Conservation (phyloP, 768 basidiomycete species). For the Crassisporium funariophilum region DNA sequence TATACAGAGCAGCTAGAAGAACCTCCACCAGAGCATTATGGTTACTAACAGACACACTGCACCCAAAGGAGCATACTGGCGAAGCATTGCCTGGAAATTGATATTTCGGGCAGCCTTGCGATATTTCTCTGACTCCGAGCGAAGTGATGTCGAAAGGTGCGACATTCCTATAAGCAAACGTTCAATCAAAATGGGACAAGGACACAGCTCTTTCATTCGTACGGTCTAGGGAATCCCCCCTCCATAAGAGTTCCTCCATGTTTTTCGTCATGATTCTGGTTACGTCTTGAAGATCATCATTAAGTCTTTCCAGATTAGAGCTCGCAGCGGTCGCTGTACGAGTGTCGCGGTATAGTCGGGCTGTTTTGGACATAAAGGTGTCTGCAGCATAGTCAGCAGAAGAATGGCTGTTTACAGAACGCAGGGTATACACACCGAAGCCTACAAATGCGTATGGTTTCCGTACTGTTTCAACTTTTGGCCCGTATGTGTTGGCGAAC, state of each 20-base stretch:
- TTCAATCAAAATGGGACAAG: neutral
- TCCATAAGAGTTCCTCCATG: conserved; percentile 98
- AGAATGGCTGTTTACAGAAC: neutral
- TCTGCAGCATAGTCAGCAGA: conserved; percentile 56
- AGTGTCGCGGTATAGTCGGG: conserved; percentile 92
- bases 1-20: conserved; percentile 38
- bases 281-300: conserved; percentile 96
- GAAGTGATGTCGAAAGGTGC: conserved; percentile 89
- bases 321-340: conserved; percentile 76
- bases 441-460: conserved; percentile 99
- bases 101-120: conserved; percentile 94
- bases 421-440: conserved; percentile 67
- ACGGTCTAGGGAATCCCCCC: conserved; percentile 97
- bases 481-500: conserved; percentile 89
- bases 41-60: conserved; percentile 80
- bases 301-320: conserved; percentile 81
- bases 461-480: conserved; percentile 87
- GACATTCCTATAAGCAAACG: conserved; percentile 77
- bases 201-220: conserved; percentile 30
- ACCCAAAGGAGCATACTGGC: conserved; percentile 93
- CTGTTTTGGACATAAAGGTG: conserved; percentile 98
- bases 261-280: conserved; percentile 99
- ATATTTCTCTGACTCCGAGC: conserved; percentile 97
- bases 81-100: conserved; percentile 89
- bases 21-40: conserved; percentile 78